Percentiles rank a stretch among this genome's conserved stretches.
Evolutionary conservation across 352 stramenopile genomes (phyloP).

Genomic region (Phytophthora podocarpi): DNA sequence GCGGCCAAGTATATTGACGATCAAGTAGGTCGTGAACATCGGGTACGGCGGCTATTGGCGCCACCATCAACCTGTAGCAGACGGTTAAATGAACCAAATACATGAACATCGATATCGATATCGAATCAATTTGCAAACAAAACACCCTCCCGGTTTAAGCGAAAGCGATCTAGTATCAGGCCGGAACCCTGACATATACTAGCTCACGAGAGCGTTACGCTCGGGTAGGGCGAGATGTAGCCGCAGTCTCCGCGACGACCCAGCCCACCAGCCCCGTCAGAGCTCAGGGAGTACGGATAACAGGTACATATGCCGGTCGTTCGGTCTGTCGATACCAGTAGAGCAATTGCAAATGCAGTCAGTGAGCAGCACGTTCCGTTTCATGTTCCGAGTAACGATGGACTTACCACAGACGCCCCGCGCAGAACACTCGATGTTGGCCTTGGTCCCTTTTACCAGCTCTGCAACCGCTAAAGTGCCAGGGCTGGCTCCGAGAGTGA

Average conservation of each 20-base stretch:
- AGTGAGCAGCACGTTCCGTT: not conserved
- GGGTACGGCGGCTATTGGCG: too few relatives aligned
- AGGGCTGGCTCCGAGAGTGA: slow-evolving; percentile 44
- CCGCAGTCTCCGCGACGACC: slow-evolving; percentile 92
- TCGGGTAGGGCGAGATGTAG: slow-evolving; percentile 77
- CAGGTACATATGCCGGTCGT: slow-evolving; percentile 66
- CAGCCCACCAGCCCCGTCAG: slow-evolving; percentile 69
- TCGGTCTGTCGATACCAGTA: slow-evolving; percentile 57
- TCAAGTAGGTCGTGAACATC: too few relatives aligned
- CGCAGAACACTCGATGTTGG: slow-evolving; percentile 76
- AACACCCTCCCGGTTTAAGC: too few relatives aligned
- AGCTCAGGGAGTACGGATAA: slow-evolving; percentile 75
- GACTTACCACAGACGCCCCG: slow-evolving; percentile 73
- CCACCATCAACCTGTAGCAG: too few relatives aligned
- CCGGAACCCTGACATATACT: too few relatives aligned
- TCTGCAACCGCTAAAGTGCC: slow-evolving; percentile 38
- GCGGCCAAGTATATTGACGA: too few relatives aligned
- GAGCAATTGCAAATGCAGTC: not conserved
- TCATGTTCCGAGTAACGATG: not conserved
- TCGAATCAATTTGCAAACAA: too few relatives aligned
- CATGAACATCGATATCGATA: too few relatives aligned
- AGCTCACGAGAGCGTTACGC: slow-evolving; percentile 40
- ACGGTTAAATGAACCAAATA: too few relatives aligned
- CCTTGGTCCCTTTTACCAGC: slow-evolving; percentile 67
- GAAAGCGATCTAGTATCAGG: too few relatives aligned